Base-by-base conservation (phyloP, 2,329 filamentous ascomycete genomes). In the Bimuria novae-zelandiae region DNA sequence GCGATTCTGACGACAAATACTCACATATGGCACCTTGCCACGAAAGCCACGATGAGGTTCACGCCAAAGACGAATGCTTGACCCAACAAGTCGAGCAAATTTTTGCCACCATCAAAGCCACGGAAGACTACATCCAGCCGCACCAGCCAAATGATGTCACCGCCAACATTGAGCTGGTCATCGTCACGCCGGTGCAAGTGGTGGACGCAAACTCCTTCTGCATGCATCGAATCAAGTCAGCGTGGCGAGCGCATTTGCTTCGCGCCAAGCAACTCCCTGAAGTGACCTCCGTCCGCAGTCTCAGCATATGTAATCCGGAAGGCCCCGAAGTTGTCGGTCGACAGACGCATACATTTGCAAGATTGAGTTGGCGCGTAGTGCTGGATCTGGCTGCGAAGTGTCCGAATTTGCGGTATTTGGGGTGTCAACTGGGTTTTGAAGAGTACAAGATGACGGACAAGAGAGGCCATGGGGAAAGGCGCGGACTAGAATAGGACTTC, bases 331-430 rank as follows among this genome's bases (percentile, higher is more conserved):
- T 10, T 39, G 14, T 21, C 10, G 16, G 23, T n/a, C 16, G 30
- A 19, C 6, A n/a, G 10, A 23, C n/a, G n/a, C 5, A 27, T 10
- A 27, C 25, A 6, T 27, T 27, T 27, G 16, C 12, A 16, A 44
- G 12, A 7, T 37, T 51, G 7, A 39, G 36, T 21, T 32, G 21
- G 25, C 37, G 48, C 19, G 48, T 51, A 23, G 21, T 51, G 12
- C 6, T 44, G 10, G 39, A 44, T 22, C 7, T 51, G 3, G 37
- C 39, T 4, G 23, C 16, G 7, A 23, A 21, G 29, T 32, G 41
- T 19, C 39, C 32, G 7, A 51, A 37, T 11, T 19, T 51, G 12
- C 12, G 35, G 23, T 44, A 33, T 19, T 17, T 36, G n/a, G 40
- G 39, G 1, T 35, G 40, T 25, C 7, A 29, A 12, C 6, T 44